Evolutionary conservation across 2,329 filamentous ascomycete species (phyloP), one percentile per base, ranked within the genome.

Genomic region (Sporothrix brasiliensis): DNA sequence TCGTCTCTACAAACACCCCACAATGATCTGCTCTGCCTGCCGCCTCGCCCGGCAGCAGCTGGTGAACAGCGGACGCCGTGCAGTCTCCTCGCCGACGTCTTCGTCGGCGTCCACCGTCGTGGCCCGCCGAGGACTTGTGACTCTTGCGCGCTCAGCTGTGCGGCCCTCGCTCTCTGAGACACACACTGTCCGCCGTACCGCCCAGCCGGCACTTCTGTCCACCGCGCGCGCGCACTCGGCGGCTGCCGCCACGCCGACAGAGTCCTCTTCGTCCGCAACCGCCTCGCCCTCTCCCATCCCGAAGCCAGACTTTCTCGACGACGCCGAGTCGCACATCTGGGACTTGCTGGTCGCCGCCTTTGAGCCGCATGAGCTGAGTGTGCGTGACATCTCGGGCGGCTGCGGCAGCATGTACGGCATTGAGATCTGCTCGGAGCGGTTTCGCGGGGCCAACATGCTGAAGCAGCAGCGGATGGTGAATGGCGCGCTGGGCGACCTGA

Each of bases 381-480:
- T 95, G 11, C 89, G 91, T 78, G 92, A 96, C 80, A 88, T 95
- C 67, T 92, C 90, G 30, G 92, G 92, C 71, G 92, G 92, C 41
- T 96, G 92, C 80, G 92, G 92, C 11, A 92, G 89, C 77, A 95
- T 95, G 92, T 95, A 95, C 81, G 90, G 89, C 70, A 90, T 96
- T 74, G 90, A 94, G 76, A 89, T 95, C 74, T 86, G 88, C 63
- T 92, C 90, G 9, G 84, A 88, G 61, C 85, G 84, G 76, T 96
- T 96, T 80, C 84, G 85, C 69, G 92, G 92, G 61, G 79, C 88
- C 75, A 85, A 83, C 66, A 88, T 94, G 78, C 86, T 96, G 72
- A 92, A 92, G 84, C 92, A 95, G 82, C 92, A 95, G 80, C 85
- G 91, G 72, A 84, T 94, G 81, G 92, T 96, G 67, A 94, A 94